Evolutionary conservation across 1,139 yeast species (phyloP), one percentile per base, ranked within the genome.

Genomic region (Diutina sp.): DNA sequence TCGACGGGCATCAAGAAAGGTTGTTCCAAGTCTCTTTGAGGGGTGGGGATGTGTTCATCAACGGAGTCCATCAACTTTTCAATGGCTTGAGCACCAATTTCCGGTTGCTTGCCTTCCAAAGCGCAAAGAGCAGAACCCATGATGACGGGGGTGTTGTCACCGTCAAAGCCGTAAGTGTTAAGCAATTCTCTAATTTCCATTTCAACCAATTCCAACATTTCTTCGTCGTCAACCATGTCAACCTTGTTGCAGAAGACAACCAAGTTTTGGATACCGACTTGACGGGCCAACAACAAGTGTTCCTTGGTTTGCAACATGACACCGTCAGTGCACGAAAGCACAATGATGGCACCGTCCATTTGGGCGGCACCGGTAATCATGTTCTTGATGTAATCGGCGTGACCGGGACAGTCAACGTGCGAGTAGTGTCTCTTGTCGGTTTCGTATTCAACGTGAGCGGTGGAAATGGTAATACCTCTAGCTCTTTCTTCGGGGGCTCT

Each of bases 291-390:
- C 74, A 93, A 79, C 79, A 93, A 81, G 77, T 93, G 99, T 79
- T 93, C 99, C 80, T 97, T 88, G 66, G 99, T 95, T 80, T 93
- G 99, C 70, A 97, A 98, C 99, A 93, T 93, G 78, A 91, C 97
- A 69, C 99, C 99, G 70, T 93, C 99, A 60, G 96, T 81, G 62
- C 99, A 99, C 69, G 98, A 98, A 73, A 93, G 99, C 63, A 93
- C 99, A 78, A 93, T 91, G 67, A 93, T 91, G 65, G 98, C 99
- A 80, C 98, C 98, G 73, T 93, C 99, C 98, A 91, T 91, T 74
- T 93, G 97, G 66, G 98, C 97, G 67, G 98, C 98, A 85, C 98
- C 98, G 64, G 97, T 90, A 74, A 93, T 93, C 98, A 93, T 93
- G 74, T 91, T 91, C 80, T 93, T 93, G 75, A 93, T 93, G 76